A percentile compares a stretch with the other conserved stretches of the same genome.
Conservation (phyloP, 495 filamentous ascomycete genomes). For the Aspergillus funiculosus region DNA sequence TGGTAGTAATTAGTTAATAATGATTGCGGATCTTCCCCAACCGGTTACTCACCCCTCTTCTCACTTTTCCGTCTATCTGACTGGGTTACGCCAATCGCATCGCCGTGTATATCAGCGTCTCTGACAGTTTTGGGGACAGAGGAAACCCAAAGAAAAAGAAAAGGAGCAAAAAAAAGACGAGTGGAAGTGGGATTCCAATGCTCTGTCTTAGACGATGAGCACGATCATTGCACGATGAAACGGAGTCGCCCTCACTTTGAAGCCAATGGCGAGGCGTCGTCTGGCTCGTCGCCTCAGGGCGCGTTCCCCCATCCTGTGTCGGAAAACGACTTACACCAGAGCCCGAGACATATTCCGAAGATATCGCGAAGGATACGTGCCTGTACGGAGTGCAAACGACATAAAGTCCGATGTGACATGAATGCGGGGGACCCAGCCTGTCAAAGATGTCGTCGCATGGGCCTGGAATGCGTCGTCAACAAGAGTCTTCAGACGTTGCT, state of each 20-base stretch:
- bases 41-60: conserved; percentile 8
- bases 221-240: conserved; percentile 33
- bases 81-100: background rate
- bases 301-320: conserved; percentile 20
- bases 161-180: background rate
- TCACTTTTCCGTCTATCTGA: conserved; percentile 2
- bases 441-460: conserved; percentile 46
- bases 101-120: too few species aligned
- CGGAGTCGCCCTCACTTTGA: conserved; percentile 44
- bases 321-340: conserved; percentile 29
- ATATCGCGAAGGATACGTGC: conserved; percentile 53
- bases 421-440: conserved; percentile 40
- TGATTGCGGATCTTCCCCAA: conserved; percentile 6
- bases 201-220: conserved; percentile 11
- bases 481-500: conserved; percentile 52
- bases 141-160: background rate
- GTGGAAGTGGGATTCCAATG: conserved; percentile 4
- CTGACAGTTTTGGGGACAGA: background rate
- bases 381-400: conserved; percentile 51
- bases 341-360: conserved; percentile 39
- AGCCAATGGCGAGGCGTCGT: conserved; percentile 38
- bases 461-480: conserved; percentile 48
- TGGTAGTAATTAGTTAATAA: background rate
- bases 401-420: conserved; percentile 52
- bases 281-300: conserved; percentile 32